Evolutionary conservation across 2,329 filamentous ascomycete genomes (phyloP).

Genomic region (Colletotrichum eremochloae): DNA sequence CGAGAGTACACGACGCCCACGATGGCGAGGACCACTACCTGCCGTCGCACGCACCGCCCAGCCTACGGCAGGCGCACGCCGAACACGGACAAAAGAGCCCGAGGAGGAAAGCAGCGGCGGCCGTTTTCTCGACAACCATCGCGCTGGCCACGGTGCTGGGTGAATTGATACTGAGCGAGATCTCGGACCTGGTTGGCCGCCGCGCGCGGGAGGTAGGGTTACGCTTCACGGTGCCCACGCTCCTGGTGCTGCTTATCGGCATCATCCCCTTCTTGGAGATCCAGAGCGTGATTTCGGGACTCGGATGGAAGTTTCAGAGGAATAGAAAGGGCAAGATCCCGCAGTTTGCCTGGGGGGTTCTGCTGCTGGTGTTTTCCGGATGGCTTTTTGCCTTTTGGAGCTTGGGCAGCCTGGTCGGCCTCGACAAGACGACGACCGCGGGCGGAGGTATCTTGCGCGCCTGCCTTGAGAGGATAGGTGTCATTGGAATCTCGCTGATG

Average conservation of each 20-base stretch:
- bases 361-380: slow-evolving; percentile 70
- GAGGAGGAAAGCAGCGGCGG: slow-evolving; percentile 66
- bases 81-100: slow-evolving; percentile 68
- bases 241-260: slow-evolving; percentile 80
- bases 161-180: slow-evolving; percentile 86
- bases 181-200: slow-evolving; percentile 79
- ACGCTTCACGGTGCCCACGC: slow-evolving; percentile 75
- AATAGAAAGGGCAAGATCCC: slow-evolving; percentile 69
- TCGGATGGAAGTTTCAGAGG: slow-evolving; percentile 74
- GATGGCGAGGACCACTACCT: slow-evolving; percentile 74
- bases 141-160: slow-evolving; percentile 83
- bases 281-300: slow-evolving; percentile 70
- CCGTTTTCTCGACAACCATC: slow-evolving; percentile 82
- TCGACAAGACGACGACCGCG: slow-evolving; percentile 48
- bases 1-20: slow-evolving; percentile 62
- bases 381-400: slow-evolving; percentile 87
- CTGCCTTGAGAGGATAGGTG: slow-evolving; percentile 78
- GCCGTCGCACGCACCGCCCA: slow-evolving; percentile 71
- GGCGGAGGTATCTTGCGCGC: slow-evolving; percentile 59
- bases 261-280: slow-evolving; percentile 85
- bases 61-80: slow-evolving; percentile 69
- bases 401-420: slow-evolving; percentile 71
- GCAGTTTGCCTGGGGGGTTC: slow-evolving; percentile 73
- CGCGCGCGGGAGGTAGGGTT: slow-evolving; percentile 77
- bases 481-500: slow-evolving; percentile 90